These are phyloP conservation scores for Cudoniella acicularis DNA, from an alignment of 495 filamentous ascomycete genomes.

Conservation along the genomic window DNA sequence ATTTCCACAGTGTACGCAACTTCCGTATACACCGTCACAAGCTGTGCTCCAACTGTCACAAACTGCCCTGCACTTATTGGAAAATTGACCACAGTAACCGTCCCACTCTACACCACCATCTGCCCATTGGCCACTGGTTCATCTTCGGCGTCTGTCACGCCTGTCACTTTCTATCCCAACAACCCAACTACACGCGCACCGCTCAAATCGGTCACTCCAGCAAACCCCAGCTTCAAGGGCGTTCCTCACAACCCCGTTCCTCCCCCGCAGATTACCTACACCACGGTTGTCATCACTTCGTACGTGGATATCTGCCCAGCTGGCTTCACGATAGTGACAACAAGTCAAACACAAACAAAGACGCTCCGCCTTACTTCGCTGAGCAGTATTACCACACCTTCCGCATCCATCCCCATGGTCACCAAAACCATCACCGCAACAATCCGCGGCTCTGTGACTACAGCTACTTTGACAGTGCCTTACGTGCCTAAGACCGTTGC, in stretches of 20 bases:
- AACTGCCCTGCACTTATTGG: conserved; percentile 43
- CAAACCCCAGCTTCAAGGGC: not conserved
- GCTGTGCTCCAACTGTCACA: conserved; percentile 50
- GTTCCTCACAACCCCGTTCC: not conserved
- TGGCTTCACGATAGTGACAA: not conserved
- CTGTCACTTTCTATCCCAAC: no score
- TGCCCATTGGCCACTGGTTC: not conserved
- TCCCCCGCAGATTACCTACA: not conserved
- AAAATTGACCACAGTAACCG: conserved; percentile 10
- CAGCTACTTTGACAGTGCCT: no score
- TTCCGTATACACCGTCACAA: conserved; percentile 50
- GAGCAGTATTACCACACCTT: not conserved
- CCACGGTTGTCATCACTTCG: not conserved
- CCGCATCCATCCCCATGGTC: not conserved
- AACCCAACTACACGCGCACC: not conserved
- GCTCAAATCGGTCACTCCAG: not conserved
- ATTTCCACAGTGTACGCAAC: conserved; percentile 59
- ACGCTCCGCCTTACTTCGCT: not conserved
- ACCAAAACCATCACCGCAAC: not conserved
- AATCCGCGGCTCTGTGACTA: not conserved
- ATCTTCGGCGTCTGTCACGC: no score
- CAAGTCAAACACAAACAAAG: not conserved
- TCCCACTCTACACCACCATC: conserved; percentile 10
- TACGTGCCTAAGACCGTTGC: no score
- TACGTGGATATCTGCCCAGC: not conserved